Evolutionary conservation across 169 alveolate species (phyloP).

Genomic region (Cyclospora cayetanensis): DNA sequence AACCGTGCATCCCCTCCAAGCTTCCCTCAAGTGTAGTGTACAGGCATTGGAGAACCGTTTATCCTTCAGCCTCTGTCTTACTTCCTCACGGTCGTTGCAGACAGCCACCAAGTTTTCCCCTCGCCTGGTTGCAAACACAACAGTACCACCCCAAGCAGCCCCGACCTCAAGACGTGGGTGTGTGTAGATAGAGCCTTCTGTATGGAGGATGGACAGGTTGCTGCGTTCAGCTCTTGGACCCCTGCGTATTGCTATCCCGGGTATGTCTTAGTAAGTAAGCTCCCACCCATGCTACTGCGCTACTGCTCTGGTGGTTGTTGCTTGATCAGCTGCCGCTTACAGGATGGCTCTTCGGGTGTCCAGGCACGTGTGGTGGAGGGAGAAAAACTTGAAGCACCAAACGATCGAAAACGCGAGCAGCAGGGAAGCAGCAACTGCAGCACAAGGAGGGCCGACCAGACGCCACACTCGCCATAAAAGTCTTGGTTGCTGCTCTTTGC

Average conservation of each 20-base stretch:
- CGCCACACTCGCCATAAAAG: not conserved
- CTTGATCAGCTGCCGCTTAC: not conserved
- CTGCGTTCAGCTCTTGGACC: no score
- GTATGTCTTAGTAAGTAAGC: no score
- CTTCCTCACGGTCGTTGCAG: not conserved
- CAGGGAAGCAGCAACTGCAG: slow-evolving; percentile 79
- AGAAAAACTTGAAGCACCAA: slow-evolving; percentile 88
- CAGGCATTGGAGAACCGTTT: no score
- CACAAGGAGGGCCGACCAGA: not conserved
- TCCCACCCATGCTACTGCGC: no score
- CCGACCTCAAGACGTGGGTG: no score
- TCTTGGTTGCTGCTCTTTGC: not conserved
- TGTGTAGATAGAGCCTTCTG: no score
- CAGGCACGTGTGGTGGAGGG: slow-evolving; percentile 93
- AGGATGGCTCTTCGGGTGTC: slow-evolving; percentile 85
- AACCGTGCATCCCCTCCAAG: no score
- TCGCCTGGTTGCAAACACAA: not conserved
- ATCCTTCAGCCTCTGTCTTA: not conserved
- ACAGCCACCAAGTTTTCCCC: not conserved
- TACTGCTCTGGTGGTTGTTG: not conserved
- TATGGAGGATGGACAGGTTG: no score
- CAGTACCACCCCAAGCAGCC: not conserved
- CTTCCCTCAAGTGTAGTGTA: no score
- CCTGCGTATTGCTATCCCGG: no score
- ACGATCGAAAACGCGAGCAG: slow-evolving; percentile 88